Percentiles rank a stretch among this genome's conserved stretches.
phyloP scores from a whole-genome alignment of 805 yeast genomes.

The Saccharomycopsis oosterbeekiorum region DNA sequence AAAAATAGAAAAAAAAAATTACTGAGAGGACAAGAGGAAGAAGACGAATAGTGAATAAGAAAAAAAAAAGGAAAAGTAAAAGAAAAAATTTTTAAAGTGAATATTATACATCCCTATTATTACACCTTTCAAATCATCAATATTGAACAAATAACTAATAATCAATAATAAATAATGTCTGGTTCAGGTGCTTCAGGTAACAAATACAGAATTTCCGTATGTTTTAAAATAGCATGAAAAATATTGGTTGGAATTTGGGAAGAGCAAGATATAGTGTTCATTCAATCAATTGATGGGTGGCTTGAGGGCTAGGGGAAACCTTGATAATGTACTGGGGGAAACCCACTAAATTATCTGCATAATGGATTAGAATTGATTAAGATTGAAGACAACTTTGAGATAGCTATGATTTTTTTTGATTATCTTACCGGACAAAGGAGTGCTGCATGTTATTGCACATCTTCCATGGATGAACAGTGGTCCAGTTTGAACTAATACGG shows the following conservation, averaged over 20 bases:
- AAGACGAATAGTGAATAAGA: background rate
- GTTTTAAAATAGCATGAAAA: slow-evolving; percentile 29
- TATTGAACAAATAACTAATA: slow-evolving; percentile 1
- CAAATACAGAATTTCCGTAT: slow-evolving; percentile 98
- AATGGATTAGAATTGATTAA: background rate
- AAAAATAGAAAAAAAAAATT: background rate
- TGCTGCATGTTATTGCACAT: too few relatives aligned
- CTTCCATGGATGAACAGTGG: too few relatives aligned
- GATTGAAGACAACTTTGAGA: background rate
- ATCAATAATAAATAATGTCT: slow-evolving; percentile 45
- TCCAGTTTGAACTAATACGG: too few relatives aligned
- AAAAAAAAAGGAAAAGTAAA: background rate
- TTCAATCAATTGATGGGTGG: too few relatives aligned
- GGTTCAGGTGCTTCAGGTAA: slow-evolving; percentile 98
- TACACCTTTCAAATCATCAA: background rate
- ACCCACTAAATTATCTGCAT: background rate
- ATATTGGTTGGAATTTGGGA: background rate
- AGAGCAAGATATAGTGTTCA: background rate
- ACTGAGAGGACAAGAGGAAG: background rate
- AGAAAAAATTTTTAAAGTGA: background rate
- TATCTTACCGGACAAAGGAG: too few relatives aligned
- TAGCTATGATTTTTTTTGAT: too few relatives aligned
- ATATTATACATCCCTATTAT: background rate
- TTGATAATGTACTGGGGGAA: background rate
- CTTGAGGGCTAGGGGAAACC: too few relatives aligned